These are phyloP conservation scores for Mortierella sp. DNA, from an alignment of 371 early-diverging fungal genomes.

Conservation along the genomic window DNA sequence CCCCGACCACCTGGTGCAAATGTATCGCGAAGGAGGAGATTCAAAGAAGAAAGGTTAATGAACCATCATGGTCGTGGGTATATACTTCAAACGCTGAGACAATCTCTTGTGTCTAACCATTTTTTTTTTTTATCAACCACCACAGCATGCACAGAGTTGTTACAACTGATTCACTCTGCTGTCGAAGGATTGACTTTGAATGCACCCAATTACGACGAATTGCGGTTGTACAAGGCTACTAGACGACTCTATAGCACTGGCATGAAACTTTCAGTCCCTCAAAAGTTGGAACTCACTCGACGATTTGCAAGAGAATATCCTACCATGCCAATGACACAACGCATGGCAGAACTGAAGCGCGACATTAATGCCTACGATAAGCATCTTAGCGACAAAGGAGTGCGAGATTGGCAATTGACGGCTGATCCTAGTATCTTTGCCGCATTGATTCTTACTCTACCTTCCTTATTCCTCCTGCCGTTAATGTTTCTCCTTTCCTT, in stretches of 20 bases:
- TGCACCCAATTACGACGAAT: slow-evolving; percentile 52
- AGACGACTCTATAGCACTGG: slow-evolving; percentile 49
- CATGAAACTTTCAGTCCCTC: slow-evolving; percentile 37
- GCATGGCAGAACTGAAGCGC: slow-evolving; percentile 34
- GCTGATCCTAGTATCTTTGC: slow-evolving; percentile 33
- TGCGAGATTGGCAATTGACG: slow-evolving; percentile 47
- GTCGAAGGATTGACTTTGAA: slow-evolving; percentile 51
- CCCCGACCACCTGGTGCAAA: slow-evolving; percentile 39
- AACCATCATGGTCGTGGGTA: background rate
- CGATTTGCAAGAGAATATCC: slow-evolving; percentile 46
- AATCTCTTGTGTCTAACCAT: background rate
- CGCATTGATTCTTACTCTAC: slow-evolving; percentile 45
- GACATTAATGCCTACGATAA: slow-evolving; percentile 48
- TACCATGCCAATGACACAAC: slow-evolving; percentile 13
- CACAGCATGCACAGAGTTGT: slow-evolving; percentile 47
- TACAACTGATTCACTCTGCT: slow-evolving; percentile 43
- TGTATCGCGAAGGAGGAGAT: slow-evolving; percentile 57
- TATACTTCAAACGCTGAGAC: background rate
- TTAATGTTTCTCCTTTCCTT: slow-evolving; percentile 43
- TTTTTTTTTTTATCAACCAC: background rate
- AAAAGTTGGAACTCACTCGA: slow-evolving; percentile 51
- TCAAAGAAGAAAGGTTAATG: slow-evolving; percentile 53
- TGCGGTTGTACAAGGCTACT: slow-evolving; percentile 49
- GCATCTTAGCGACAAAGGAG: slow-evolving; percentile 19
- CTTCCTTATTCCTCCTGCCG: slow-evolving; percentile 41